Base-by-base conservation (phyloP, 2,329 filamentous ascomycete species). In the Sordariomycetes sp. region DNA sequence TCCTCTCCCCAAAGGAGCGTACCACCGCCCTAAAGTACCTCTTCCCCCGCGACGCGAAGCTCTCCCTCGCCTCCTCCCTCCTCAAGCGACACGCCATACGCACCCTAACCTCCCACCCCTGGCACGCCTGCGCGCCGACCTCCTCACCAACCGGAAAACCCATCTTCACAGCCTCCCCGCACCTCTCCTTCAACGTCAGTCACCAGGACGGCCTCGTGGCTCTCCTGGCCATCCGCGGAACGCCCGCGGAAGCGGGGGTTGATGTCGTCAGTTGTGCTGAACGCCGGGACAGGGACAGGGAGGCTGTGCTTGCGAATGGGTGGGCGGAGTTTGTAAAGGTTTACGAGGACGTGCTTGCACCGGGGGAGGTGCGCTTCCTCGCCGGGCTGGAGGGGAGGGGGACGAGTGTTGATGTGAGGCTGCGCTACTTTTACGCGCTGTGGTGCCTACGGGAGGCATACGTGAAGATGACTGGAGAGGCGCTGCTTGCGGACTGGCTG, bases 381-480 rank as follows among this genome's bases (percentile, higher is more conserved):
- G 85, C 85, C 67, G 62, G 65, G 54, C 64, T 74, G 22, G 52
- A 36, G 32, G 17, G 39, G 6, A 36, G 28, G 10, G 54, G 56
- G 1, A 36, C 54, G 8, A 24, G 55, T 13, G 48, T 57, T 28
- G 53, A 60, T 34, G 59, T 58, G 20, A 84, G 84, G 65, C 72
- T 91, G 32, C 76, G 86, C 5, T 76, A 79, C 56, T 92, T 92
- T 66, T 92, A 90, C 67, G 79, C 86, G 1, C 80, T 87, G 59
- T 92, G 87, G 85, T 89, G 85, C 67, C 77, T 89, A 67, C 84
- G 89, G 63, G 88, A 92, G 71, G 84, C 87, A 1, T 91, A 89
- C 66, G 84, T 91, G 69, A 92, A 91, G 78, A 83, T 92, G 72
- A 87, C 86, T 34, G 88, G 88, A 28, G 86, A 91, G 64, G 88